Evolutionary conservation across 257 asterid species (phyloP), one percentile per base, ranked within the genome.

Genomic region (Schizonepeta tenuifolia): DNA sequence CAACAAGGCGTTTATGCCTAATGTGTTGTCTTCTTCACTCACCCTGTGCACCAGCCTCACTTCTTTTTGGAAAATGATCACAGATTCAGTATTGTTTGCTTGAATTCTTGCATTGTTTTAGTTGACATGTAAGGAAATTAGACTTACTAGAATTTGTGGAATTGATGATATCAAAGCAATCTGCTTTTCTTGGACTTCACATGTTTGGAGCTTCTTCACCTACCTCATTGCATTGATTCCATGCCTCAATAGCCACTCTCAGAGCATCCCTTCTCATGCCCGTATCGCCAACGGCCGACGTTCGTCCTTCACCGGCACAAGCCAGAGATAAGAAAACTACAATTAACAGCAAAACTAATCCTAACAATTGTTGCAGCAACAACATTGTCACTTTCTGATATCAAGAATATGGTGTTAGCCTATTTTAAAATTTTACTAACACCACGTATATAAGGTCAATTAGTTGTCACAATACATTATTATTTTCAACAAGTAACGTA

Each of bases 201-300:
- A 85, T 81, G 17, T 79, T 55, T 2, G 84, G 86, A 60, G 78
- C 79, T 75, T 87, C 88, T 67, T 85, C 83, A 65, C 83, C 83
- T 55, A 83, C 89, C 65, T 83, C 90, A 76, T 85, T 85, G 74
- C 90, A 87, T 41, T 87, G 93, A 72, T 85, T 87, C 89, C 89
- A 87, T 15, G 90, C 77, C 83, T 87, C 90, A 58, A 87, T 85
- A 3, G 88, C 87, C 41, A 87, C 60, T 67, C 93, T 85, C 14
- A 87, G 60, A 6, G 79, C 84, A 26, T 85, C 93, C 41, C 89
- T 62, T 80, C 46, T 82, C 93, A 83, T 87, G 17, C 90, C 93
- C 21, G 93, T 83, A 78, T 85, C 93, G 0, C 93, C 93, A 3
- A 85, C 70, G 1, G 83, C 93, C 2, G 93, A 85, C 21, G 59